Base-by-base conservation (phyloP, 23 red algal genomes). In the Gracilaria gracilis region DNA sequence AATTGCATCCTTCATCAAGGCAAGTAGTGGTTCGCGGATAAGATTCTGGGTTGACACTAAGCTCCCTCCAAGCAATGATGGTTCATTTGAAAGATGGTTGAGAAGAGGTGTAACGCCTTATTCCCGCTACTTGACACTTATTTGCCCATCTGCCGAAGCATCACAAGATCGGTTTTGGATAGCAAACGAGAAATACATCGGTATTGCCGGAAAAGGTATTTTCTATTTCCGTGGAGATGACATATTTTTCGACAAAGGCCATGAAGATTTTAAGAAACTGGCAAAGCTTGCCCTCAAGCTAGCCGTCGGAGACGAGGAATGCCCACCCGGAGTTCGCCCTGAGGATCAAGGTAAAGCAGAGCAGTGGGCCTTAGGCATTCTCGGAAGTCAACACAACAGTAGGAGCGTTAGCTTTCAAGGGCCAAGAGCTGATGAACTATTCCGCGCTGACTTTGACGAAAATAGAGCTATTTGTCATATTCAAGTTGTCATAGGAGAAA, bases 41-140 rank as follows among this genome's bases (percentile, higher is more conserved):
- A 31, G 72, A 40, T 77, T 77, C 72, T 77, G 72, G 72, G 27
- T 77, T 49, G 72, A 77, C 49, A 46, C 32, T 44, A 77, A 77
- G 34, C 27, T 77, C 7, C 72, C 72, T 11, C 25, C 72, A 46
- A 49, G 33, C 34, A 19, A 77, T 11, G 72, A 77, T 49, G n/a
- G 39, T 25, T 37, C 72, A 15, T 77, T 77, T 19, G 72, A 77
- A 77, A 31, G 72, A 40, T 77, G 72, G 72, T 25, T 77, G 24
- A 49, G 24, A 49, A 40, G 72, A 23, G 72, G 72, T 25, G 21
- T 77, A 33, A 40, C 33, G 12, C 72, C 72, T 14, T 77, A 77
- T 19, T 40, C 20, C 17, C 72, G 72, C 27, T 77, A 77, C 17
- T 23, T 77, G 33, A 77, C 72, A 9, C 49, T 77, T 77, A 46